Conservation (phyloP, 805 yeast genomes). For the Saturnispora silvae region DNA sequence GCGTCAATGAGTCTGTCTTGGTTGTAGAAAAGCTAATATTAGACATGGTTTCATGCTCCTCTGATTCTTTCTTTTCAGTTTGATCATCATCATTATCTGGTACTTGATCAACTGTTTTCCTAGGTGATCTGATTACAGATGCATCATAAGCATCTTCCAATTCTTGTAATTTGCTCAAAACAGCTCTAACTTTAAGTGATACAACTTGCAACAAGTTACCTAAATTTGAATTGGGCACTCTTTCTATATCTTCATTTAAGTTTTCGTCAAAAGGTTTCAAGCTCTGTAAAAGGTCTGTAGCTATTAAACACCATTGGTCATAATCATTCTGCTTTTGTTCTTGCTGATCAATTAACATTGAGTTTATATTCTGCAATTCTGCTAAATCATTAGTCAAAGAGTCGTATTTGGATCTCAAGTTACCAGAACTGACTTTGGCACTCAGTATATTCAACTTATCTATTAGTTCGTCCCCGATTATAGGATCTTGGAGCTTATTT, state of each 20-base stretch:
- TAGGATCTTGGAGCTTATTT: slow-evolving; percentile 1
- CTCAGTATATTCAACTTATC: slow-evolving; percentile 4
- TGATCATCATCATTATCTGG: background rate
- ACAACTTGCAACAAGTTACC: background rate
- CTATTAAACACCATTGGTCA: slow-evolving; percentile 29
- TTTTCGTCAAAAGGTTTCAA: slow-evolving; percentile 22
- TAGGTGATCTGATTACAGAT: background rate
- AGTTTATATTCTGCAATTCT: slow-evolving; percentile 11
- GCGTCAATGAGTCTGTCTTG: background rate
- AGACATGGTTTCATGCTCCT: background rate
- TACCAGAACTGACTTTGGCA: background rate
- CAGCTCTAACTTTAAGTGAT: background rate
- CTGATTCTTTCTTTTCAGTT: too few relatives aligned
- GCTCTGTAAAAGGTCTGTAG: slow-evolving; percentile 15
- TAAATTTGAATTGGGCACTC: slow-evolving; percentile 1
- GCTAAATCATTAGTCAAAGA: background rate
- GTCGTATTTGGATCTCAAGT: slow-evolving; percentile 2
- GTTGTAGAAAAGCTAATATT: background rate
- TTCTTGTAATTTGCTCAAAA: background rate
- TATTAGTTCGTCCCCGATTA: slow-evolving; percentile 13
- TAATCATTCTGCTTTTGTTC: slow-evolving; percentile 36
- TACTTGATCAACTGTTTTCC: background rate
- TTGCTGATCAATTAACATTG: slow-evolving; percentile 12
- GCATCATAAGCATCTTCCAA: background rate
- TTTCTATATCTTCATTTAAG: slow-evolving; percentile 3